Conservation (phyloP, 1,284 basidiomycete species). For the Austroboletus novae-zelandiae region DNA sequence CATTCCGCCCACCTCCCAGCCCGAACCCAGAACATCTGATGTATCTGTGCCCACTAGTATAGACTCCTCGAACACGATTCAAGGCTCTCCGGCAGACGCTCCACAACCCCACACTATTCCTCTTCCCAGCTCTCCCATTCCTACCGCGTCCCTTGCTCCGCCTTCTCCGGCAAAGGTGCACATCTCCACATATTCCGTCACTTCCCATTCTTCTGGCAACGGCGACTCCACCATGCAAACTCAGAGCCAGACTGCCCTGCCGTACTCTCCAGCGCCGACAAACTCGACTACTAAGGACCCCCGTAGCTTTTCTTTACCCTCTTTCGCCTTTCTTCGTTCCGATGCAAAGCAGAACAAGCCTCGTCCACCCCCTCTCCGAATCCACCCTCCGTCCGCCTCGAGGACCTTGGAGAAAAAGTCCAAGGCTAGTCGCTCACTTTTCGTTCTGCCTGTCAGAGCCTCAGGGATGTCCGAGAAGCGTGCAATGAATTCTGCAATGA, state of each 20-base stretch:
- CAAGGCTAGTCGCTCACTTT: slow-evolving; percentile 31
- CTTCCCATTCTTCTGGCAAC: slow-evolving; percentile 19
- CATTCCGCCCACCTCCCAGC: slow-evolving; percentile 1
- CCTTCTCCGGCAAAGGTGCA: slow-evolving; percentile 13
- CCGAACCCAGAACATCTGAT: slow-evolving; percentile 14
- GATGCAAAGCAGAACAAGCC: slow-evolving; percentile 28
- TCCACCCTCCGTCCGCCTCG: slow-evolving; percentile 3
- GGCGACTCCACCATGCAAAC: slow-evolving; percentile 19
- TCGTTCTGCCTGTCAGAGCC: slow-evolving; percentile 18
- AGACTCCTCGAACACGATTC: slow-evolving; percentile 29
- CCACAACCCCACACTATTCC: slow-evolving; percentile 3
- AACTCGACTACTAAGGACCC: slow-evolving; percentile 22
- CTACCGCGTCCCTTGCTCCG: slow-evolving; percentile 21
- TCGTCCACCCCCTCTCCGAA: slow-evolving; percentile 11
- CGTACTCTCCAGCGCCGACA: slow-evolving; percentile 15
- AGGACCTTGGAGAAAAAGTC: slow-evolving; percentile 34
- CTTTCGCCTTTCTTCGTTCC: slow-evolving; percentile 36
- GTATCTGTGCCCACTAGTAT: slow-evolving; percentile 27
- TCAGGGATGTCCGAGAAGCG: slow-evolving; percentile 49
- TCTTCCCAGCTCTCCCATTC: slow-evolving; percentile 20
- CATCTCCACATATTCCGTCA: slow-evolving; percentile 11
- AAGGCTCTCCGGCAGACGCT: slow-evolving; percentile 9
- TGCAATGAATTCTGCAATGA: slow-evolving; percentile 60
- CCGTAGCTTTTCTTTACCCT: slow-evolving; percentile 40
- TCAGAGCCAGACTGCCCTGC: slow-evolving; percentile 29